These are phyloP conservation scores for Cadophora sp. DNA, from an alignment of 2,329 filamentous ascomycete genomes.

Conservation along the genomic window DNA sequence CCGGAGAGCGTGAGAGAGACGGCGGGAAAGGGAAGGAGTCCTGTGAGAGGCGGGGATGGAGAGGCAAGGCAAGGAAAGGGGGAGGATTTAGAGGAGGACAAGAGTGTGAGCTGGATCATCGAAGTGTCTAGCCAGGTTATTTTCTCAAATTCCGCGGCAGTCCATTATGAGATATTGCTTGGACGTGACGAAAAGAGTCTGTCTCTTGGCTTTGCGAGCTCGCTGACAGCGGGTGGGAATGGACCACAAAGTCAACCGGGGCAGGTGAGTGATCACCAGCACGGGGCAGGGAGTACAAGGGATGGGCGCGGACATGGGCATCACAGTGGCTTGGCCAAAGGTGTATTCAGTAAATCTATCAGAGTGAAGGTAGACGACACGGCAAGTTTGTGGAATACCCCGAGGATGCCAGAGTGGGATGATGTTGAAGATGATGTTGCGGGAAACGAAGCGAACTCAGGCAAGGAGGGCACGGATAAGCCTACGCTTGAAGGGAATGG, in stretches of 20 bases:
- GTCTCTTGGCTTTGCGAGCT: slow-evolving; percentile 59
- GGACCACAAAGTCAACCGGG: slow-evolving; percentile 58
- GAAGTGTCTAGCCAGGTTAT: slow-evolving; percentile 93
- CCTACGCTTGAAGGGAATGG: slow-evolving; percentile 30
- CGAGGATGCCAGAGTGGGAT: slow-evolving; percentile 74
- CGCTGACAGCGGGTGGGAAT: slow-evolving; percentile 50
- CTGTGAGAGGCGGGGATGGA: slow-evolving; percentile 37
- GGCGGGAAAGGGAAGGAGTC: slow-evolving; percentile 51
- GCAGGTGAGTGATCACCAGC: slow-evolving; percentile 78
- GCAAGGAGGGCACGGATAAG: slow-evolving; percentile 35
- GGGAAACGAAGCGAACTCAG: slow-evolving; percentile 36
- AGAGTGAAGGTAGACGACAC: slow-evolving; percentile 86
- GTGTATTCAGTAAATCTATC: slow-evolving; percentile 85
- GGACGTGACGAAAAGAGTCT: slow-evolving; percentile 86
- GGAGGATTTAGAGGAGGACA: slow-evolving; percentile 50
- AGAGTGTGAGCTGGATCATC: slow-evolving; percentile 82
- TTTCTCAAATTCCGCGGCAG: slow-evolving; percentile 87
- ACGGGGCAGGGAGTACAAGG: slow-evolving; percentile 59
- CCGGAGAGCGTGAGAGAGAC: slow-evolving; percentile 78
- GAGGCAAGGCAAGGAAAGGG: slow-evolving; percentile 47
- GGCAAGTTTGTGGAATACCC: slow-evolving; percentile 90
- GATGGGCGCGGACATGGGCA: slow-evolving; percentile 41
- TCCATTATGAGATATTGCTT: slow-evolving; percentile 86
- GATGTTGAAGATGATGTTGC: slow-evolving; percentile 22
- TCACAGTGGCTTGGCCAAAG: slow-evolving; percentile 69